A percentile compares a stretch with the other conserved stretches of the same genome.
These are phyloP conservation scores for Debaryomyces udenii DNA, from an alignment of 1,139 yeast species.

Conservation along the genomic window DNA sequence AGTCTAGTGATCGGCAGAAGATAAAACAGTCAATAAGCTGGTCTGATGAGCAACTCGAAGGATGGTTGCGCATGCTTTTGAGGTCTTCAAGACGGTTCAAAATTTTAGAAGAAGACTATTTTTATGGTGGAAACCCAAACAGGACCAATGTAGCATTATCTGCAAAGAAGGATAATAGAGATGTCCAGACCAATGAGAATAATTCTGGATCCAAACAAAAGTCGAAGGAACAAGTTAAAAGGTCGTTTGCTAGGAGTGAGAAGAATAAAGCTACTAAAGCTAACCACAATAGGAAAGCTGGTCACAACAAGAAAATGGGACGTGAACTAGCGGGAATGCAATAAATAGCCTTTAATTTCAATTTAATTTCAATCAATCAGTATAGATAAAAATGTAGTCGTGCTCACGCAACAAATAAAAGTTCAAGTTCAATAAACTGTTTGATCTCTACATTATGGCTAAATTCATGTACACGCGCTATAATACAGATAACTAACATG, in stretches of 20 bases:
- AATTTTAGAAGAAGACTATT: slow-evolving; percentile 63
- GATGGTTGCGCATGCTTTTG: slow-evolving; percentile 81
- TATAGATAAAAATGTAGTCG: background rate
- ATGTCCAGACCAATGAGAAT: slow-evolving; percentile 18
- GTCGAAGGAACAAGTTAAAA: slow-evolving; percentile 28
- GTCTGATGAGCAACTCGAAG: slow-evolving; percentile 92
- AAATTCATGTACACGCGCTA: background rate
- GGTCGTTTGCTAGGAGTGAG: slow-evolving; percentile 47
- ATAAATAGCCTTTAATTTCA: slow-evolving; percentile 45
- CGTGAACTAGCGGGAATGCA: slow-evolving; percentile 65
- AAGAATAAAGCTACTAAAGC: slow-evolving; percentile 59
- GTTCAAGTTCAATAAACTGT: too few relatives aligned
- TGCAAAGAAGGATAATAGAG: slow-evolving; percentile 6
- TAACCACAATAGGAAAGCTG: slow-evolving; percentile 66
- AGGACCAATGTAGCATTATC: slow-evolving; percentile 7
- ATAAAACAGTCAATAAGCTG: slow-evolving; percentile 59
- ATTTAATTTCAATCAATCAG: too few relatives aligned
- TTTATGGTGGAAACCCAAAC: slow-evolving; percentile 40
- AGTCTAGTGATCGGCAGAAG: slow-evolving; percentile 52
- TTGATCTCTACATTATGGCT: slow-evolving; percentile 1
- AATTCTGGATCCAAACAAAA: background rate
- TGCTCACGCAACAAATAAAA: slow-evolving; percentile 2
- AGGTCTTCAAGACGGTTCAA: slow-evolving; percentile 64
- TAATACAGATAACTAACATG: slow-evolving; percentile 42
- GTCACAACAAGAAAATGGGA: slow-evolving; percentile 58